Base-by-base conservation (phyloP, 2,329 filamentous ascomycete genomes). In the Aspergillus sp. region DNA sequence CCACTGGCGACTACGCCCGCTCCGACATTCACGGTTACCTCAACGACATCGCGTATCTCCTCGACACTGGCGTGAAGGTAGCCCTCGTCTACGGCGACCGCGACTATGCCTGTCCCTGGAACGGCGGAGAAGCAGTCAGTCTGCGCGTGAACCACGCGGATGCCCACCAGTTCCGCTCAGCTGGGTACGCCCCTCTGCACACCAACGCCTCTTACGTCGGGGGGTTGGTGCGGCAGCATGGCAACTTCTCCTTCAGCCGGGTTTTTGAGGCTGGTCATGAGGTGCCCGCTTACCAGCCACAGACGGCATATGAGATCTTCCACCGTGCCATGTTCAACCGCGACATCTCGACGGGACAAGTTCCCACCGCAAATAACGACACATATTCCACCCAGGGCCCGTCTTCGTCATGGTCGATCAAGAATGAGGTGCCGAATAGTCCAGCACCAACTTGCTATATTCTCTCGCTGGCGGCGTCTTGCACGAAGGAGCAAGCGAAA, bases 81-180 rank as follows among this genome's bases (percentile, higher is more conserved):
- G 70, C 77, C 37, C 62, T 82, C 23, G 68, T 80, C 35, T 81
- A 82, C 55, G 80, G 80, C 2, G 80, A 83, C 57, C 71, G 76
- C 2, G 80, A 83, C 58, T 82, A 74, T 53, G 70, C 73, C 2
- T 78, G 76, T 57, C 78, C 79, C 53, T 82, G 79, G 80, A 66
- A 79, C 19, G 79, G 78, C 7, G 79, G 77, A 41, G 78, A 82
- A 56, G 61, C 67, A 5, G 72, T 74, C 6, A 76, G 74, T 46
- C 64, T 80, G 4, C 69, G 69, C 1, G 68, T 81, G 33, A 66
- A 74, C 7, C 76, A 77, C 58, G 61, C 66, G 5, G 59, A 66
- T 22, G 63, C 70, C 4, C 59, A 65, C 5, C 57, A 64, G 2
- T 82, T 82, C 65, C 64, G 62, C 9, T 54, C 63, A 10, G 75